Evolutionary conservation across 2,329 filamentous ascomycete genomes (phyloP).

Genomic region (Proliferodiscus dingleyae): DNA sequence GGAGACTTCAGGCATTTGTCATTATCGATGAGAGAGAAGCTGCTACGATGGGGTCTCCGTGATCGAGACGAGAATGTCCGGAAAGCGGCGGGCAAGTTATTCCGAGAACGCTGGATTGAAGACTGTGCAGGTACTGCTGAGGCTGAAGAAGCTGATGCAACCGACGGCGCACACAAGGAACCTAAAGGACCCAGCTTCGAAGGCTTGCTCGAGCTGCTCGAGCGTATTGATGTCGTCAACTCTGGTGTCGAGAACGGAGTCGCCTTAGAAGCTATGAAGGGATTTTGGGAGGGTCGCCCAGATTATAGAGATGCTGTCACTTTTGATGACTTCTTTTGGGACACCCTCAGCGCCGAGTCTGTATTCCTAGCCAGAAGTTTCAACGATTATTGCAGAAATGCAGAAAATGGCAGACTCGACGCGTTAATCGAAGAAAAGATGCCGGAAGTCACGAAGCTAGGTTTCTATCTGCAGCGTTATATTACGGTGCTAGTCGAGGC

Average conservation of each 20-base stretch:
- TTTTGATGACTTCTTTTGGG: conserved; percentile 74
- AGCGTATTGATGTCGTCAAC: conserved; percentile 89
- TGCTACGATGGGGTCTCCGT: conserved; percentile 88
- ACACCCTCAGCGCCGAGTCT: conserved; percentile 76
- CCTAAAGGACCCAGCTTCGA: conserved; percentile 66
- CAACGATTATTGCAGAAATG: conserved; percentile 82
- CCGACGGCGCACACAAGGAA: conserved; percentile 39
- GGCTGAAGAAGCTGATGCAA: conserved; percentile 45
- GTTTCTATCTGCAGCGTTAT: conserved; percentile 80
- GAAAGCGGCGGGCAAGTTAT: conserved; percentile 84
- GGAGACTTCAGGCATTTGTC: conserved; percentile 94
- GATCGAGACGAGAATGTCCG: conserved; percentile 93
- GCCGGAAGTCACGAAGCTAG: conserved; percentile 87
- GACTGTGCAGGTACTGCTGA: conserved; percentile 72
- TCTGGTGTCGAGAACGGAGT: conserved; percentile 87
- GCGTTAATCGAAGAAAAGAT: conserved; percentile 84
- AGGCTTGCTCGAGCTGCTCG: conserved; percentile 83
- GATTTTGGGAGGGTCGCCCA: conserved; percentile 90
- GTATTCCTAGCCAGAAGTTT: conserved; percentile 89
- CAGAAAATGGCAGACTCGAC: conserved; percentile 70
- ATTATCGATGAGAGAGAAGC: conserved; percentile 89
- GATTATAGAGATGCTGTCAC: conserved; percentile 70
- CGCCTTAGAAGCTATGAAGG: conserved; percentile 87
- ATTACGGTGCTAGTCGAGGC: conserved; percentile 63
- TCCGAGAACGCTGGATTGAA: conserved; percentile 96